These are phyloP conservation scores for Giardia duodenalis DNA, from an alignment of 208 protist species.

Conservation along the genomic window DNA sequence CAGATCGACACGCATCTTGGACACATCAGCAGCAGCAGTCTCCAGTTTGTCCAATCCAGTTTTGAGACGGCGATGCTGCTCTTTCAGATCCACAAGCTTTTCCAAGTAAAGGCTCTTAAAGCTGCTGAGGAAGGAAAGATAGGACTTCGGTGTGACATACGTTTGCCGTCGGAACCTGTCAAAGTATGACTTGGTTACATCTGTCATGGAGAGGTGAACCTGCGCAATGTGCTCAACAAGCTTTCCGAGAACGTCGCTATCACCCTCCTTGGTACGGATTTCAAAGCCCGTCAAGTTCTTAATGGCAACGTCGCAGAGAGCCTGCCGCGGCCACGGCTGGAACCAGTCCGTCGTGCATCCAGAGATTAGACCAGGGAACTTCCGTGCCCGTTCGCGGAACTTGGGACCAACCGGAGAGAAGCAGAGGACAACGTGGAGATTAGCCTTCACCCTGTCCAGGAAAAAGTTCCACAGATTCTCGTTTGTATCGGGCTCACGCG, in stretches of 20 bases:
- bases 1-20: constrained; percentile 47
- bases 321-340: constrained; percentile 83
- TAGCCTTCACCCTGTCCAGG: constrained; percentile 75
- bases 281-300: constrained; percentile 63
- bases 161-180: constrained; percentile 51
- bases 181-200: constrained; percentile 55
- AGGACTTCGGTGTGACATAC: constrained; percentile 65
- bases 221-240: constrained; percentile 53
- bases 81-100: constrained; percentile 53
- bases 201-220: constrained; percentile 52
- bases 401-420: constrained; percentile 87
- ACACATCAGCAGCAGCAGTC: constrained; percentile 45
- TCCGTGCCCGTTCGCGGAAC: constrained; percentile 74
- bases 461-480: constrained; percentile 85
- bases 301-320: constrained; percentile 68
- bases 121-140: constrained; percentile 59
- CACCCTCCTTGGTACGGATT: constrained; percentile 60
- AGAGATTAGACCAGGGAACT: constrained; percentile 85
- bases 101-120: constrained; percentile 55
- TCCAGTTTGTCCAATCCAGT: constrained; percentile 57
- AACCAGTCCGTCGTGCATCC: constrained; percentile 92
- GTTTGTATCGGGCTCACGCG: constrained; percentile 70
- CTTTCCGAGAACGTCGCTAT: constrained; percentile 35
- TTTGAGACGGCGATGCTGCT: constrained; percentile 47
- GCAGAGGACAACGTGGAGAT: constrained; percentile 85